Evolutionary conservation across 495 filamentous ascomycete species (phyloP).

Genomic region (Pseudotulostoma volvatum): DNA sequence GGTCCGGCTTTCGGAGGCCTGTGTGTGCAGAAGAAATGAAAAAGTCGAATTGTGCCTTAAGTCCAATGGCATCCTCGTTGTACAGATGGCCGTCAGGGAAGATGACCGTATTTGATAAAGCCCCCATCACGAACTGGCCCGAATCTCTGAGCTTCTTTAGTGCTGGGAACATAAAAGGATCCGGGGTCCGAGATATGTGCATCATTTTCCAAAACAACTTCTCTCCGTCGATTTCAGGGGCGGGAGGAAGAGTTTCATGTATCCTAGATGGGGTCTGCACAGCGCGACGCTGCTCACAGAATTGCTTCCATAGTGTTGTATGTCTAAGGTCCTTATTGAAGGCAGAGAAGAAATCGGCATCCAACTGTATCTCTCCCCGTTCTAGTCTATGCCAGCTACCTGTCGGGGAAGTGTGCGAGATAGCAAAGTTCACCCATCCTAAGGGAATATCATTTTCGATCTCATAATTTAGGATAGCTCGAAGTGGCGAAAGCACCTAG

Average conservation of each 20-base stretch:
- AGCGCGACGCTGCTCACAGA: slow-evolving; percentile 26
- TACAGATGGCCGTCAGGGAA: slow-evolving; percentile 55
- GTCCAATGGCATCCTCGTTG: slow-evolving; percentile 26
- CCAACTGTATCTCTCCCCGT: slow-evolving; percentile 53
- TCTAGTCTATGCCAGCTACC: slow-evolving; percentile 82
- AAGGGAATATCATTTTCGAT: slow-evolving; percentile 52
- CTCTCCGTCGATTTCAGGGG: slow-evolving; percentile 64
- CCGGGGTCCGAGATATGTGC: slow-evolving; percentile 47
- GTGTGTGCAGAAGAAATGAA: slow-evolving; percentile 75
- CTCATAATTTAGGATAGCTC: slow-evolving; percentile 85
- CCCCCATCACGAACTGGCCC: slow-evolving; percentile 56
- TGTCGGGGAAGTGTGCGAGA: slow-evolving; percentile 56
- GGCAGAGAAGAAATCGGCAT: slow-evolving; percentile 54
- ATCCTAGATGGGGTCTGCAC: slow-evolving; percentile 13
- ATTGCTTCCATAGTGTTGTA: slow-evolving; percentile 46
- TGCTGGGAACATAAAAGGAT: slow-evolving; percentile 78
- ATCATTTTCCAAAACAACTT: slow-evolving; percentile 90
- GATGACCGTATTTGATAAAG: slow-evolving; percentile 75
- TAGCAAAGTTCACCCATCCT: slow-evolving; percentile 83
- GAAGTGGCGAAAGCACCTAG: slow-evolving; percentile 80
- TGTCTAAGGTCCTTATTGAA: slow-evolving; percentile 62
- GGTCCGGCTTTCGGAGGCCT: slow-evolving; percentile 76
- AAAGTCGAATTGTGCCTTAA: slow-evolving; percentile 55
- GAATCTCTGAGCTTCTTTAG: slow-evolving; percentile 48
- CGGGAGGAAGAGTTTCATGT: slow-evolving; percentile 32